phyloP scores from a whole-genome alignment of 2,329 filamentous ascomycete species.

The Immersiporthe knoxdaviesiana region DNA sequence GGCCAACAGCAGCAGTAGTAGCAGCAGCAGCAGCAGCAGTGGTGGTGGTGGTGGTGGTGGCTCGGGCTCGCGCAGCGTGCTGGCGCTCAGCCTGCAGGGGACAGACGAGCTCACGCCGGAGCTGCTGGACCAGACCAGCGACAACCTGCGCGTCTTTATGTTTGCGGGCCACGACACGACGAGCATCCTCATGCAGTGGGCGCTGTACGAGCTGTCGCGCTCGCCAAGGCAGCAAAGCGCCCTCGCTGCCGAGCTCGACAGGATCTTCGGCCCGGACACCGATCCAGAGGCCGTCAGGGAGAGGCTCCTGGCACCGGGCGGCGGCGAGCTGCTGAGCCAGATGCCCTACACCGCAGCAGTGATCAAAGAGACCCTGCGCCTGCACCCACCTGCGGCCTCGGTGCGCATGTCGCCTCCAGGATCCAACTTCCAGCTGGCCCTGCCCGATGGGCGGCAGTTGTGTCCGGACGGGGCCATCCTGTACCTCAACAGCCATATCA shows the following conservation, averaged over 20 bases:
- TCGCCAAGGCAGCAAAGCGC: constrained; percentile 36
- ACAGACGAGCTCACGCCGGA: constrained; percentile 35
- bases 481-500: constrained; percentile 40
- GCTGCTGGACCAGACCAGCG: constrained; percentile 38
- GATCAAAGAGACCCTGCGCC: constrained; percentile 26
- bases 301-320: constrained; percentile 35
- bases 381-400: constrained; percentile 36
- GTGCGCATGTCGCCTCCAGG: constrained; percentile 37
- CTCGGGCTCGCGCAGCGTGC: constrained; percentile 39
- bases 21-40: neutral
- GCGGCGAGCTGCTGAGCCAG: constrained; percentile 37
- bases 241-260: constrained; percentile 42
- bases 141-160: constrained; percentile 45
- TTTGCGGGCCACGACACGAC: constrained; percentile 49
- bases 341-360: constrained; percentile 35
- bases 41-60: no score
- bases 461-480: constrained; percentile 42
- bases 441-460: constrained; percentile 35
- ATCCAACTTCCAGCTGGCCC: constrained; percentile 36
- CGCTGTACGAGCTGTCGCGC: constrained; percentile 42
- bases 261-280: constrained; percentile 39
- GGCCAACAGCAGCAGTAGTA: neutral
- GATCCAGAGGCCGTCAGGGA: constrained; percentile 35
- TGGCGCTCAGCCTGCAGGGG: constrained; percentile 40
- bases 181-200: constrained; percentile 42